Evolutionary conservation across 108 stramenopile species (phyloP), one percentile per base, ranked within the genome.

Genomic region (Pseudonitzschia multiseries): DNA sequence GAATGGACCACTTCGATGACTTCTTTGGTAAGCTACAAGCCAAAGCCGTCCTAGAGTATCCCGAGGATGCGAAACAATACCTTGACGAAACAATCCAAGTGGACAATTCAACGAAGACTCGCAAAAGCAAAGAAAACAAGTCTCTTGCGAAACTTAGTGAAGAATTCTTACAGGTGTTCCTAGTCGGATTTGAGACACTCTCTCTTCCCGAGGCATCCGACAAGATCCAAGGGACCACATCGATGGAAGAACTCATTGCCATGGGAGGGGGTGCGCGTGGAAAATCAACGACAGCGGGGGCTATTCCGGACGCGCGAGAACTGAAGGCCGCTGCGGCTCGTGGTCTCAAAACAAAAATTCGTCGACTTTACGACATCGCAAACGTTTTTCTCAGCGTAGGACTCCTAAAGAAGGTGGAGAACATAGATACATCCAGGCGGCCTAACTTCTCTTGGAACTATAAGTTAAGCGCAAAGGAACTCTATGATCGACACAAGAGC

Each of bases 331-430:
- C 80, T 12, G 83, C 81, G 0, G 70, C 71, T 17, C 65, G 75
- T 57, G 89, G 81, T 17, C 81, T 93, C 80, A 98, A 98, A 74
- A 98, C 97, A 41, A 94, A 93, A 72, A 93, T 95, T 59, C 86
- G 97, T 21, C 89, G 97, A n/a, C 84, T 98, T 74, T 98, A 98
- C 72, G 97, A 98, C 70, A 95, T 98, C 83, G 97, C 96, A 46
- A 97, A 98, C 75, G 97, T 97, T n/a, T 82, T 96, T 60, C 63
- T 80, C 4, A 77, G 81, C 31, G 76, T 96, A 32, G 92, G 94
- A 18, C 71, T 96, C 10, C 72, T 98, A 32, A 51, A 60, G 32
- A 98, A 98, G 70, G 79, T 84, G 31, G 89, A 90, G 41, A 83
- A 77, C 0, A 36, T 50, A 12, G 75, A 73, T 22, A 33, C 61